Conservation (phyloP, 2,329 filamentous ascomycete genomes). For the Aspergillus novoparasiticus region DNA sequence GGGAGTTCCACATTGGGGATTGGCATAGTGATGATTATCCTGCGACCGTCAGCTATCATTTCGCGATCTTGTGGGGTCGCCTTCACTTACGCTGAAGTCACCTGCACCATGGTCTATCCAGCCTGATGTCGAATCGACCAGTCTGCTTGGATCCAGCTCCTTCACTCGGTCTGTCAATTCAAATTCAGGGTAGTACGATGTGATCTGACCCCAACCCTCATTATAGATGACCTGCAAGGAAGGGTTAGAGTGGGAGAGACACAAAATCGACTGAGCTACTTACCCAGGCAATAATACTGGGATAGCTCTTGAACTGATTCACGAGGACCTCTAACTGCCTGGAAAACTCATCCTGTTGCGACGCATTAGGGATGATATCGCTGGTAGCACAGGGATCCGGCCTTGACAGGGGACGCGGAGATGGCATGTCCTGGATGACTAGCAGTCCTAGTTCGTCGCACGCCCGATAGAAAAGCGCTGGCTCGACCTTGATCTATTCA, state of each 20-base stretch:
- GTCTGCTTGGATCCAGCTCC: conserved; percentile 62
- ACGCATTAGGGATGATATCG: conserved; percentile 40
- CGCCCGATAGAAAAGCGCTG: conserved; percentile 67
- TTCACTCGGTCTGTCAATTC: conserved; percentile 58
- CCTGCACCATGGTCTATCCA: conserved; percentile 71
- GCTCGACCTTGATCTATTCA: conserved; percentile 66
- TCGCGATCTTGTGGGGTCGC: neutral
- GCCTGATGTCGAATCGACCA: conserved; percentile 65
- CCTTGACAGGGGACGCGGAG: conserved; percentile 50
- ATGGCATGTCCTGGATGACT: conserved; percentile 73
- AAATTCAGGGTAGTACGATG: conserved; percentile 56
- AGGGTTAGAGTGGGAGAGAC: neutral
- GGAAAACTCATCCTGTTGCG: conserved; percentile 65
- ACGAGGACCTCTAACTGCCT: conserved; percentile 65
- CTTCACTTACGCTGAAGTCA: conserved; percentile 54
- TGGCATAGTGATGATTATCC: conserved; percentile 74
- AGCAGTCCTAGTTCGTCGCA: conserved; percentile 68
- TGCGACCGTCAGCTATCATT: conserved; percentile 22
- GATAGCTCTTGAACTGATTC: conserved; percentile 64
- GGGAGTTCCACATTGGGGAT: conserved; percentile 70
- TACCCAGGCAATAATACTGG: conserved; percentile 67
- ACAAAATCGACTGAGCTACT: conserved; percentile 13
- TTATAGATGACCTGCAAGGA: conserved; percentile 65
- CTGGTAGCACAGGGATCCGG: conserved; percentile 17
- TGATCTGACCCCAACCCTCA: conserved; percentile 69